A percentile compares a stretch with the other conserved stretches of the same genome.
These are phyloP conservation scores for Saccharomycopsis crataegensis DNA, from an alignment of 1,139 yeast genomes.

Conservation along the genomic window DNA sequence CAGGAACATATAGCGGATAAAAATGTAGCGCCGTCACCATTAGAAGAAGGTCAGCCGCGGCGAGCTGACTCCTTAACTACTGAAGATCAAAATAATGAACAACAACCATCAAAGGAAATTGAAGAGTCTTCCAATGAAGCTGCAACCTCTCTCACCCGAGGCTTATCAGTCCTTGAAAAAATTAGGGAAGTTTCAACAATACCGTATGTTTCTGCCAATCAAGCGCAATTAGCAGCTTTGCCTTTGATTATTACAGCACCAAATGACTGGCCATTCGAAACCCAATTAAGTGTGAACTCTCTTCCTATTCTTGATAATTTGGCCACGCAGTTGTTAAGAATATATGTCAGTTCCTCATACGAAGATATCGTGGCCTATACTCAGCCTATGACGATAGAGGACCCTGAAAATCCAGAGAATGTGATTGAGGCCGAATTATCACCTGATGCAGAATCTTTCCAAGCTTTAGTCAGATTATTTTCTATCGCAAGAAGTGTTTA, in stretches of 20 bases:
- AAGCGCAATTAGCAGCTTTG: slow-evolving; percentile 19
- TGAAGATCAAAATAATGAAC: too few species aligned
- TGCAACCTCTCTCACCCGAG: neutral
- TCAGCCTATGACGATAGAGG: neutral
- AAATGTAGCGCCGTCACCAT: neutral
- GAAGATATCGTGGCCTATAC: slow-evolving; percentile 68
- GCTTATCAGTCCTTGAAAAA: neutral
- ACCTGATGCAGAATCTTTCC: slow-evolving; percentile 62
- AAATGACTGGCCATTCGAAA: slow-evolving; percentile 13
- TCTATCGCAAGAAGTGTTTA: slow-evolving; percentile 63
- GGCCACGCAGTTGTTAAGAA: slow-evolving; percentile 63
- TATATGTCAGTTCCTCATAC: slow-evolving; percentile 63
- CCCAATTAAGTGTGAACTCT: slow-evolving; percentile 53
- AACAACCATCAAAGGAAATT: too few species aligned
- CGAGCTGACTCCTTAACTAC: too few species aligned
- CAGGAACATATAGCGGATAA: neutral
- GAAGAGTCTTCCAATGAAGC: too few species aligned
- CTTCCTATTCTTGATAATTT: slow-evolving; percentile 69
- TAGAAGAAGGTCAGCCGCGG: neutral
- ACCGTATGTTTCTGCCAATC: slow-evolving; percentile 8
- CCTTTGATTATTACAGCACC: slow-evolving; percentile 20
- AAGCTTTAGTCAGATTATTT: slow-evolving; percentile 64
- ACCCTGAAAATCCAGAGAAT: neutral
- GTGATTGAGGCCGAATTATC: slow-evolving; percentile 33
- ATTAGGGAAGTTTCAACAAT: neutral